Percentiles rank a stretch among this genome's conserved stretches.
Evolutionary conservation across 1,284 basidiomycete genomes (phyloP).

Genomic region (Trichosporon sp.): DNA sequence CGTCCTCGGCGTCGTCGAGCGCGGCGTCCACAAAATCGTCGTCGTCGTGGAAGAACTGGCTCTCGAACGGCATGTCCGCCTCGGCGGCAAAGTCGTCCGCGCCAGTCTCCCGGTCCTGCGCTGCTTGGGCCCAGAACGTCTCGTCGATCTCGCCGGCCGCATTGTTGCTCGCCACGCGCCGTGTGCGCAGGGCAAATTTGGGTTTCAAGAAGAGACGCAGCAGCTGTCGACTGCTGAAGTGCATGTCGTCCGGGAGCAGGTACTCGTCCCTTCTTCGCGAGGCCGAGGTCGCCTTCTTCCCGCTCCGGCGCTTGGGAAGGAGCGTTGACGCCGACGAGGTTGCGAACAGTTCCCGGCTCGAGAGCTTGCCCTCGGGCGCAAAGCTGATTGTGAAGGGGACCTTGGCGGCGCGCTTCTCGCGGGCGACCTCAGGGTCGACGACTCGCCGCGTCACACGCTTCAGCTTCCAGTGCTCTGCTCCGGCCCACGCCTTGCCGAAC

Average conservation of each 20-base stretch:
- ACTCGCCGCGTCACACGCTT: slow-evolving; percentile 68
- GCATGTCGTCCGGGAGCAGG: slow-evolving; percentile 93
- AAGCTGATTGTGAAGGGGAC: slow-evolving; percentile 90
- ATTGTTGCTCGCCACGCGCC: slow-evolving; percentile 58
- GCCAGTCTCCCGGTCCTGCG: slow-evolving; percentile 71
- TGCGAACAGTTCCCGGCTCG: slow-evolving; percentile 47
- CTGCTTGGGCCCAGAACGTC: slow-evolving; percentile 92
- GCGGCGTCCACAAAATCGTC: slow-evolving; percentile 81
- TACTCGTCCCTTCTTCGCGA: slow-evolving; percentile 64
- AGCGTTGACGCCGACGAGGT: slow-evolving; percentile 53
- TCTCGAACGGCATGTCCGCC: slow-evolving; percentile 78
- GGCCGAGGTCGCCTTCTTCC: background rate
- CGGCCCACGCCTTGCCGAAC: slow-evolving; percentile 94
- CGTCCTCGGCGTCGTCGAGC: slow-evolving; percentile 65
- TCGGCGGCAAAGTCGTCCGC: slow-evolving; percentile 59
- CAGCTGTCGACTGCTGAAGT: slow-evolving; percentile 87
- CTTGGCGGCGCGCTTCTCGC: slow-evolving; percentile 67
- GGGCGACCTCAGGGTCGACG: slow-evolving; percentile 62
- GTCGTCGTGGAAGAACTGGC: slow-evolving; percentile 96
- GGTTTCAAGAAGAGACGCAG: slow-evolving; percentile 94
- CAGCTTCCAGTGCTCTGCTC: slow-evolving; percentile 98
- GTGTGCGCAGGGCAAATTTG: slow-evolving; percentile 83
- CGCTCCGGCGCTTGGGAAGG: slow-evolving; percentile 57
- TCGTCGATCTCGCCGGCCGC: slow-evolving; percentile 85
- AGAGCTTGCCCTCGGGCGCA: slow-evolving; percentile 44